Conservation (phyloP, 1,284 basidiomycete genomes). For the Microbotryomycetes sp. region DNA sequence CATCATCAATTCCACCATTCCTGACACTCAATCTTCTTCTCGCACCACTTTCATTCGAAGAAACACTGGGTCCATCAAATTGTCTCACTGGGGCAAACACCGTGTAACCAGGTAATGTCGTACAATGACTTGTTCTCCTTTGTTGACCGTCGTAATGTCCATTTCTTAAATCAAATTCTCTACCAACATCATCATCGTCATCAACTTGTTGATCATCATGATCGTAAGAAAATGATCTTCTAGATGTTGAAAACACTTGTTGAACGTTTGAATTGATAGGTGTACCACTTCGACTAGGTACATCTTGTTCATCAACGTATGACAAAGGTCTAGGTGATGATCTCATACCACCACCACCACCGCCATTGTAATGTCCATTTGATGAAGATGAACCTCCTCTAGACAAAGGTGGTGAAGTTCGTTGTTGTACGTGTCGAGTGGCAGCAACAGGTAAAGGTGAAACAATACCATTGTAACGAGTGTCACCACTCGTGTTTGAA, state of each 20-base stretch:
- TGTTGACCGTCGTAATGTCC: too few relatives aligned
- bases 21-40: conserved; percentile 20
- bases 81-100: conserved; percentile 1
- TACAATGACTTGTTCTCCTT: neutral
- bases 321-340: conserved; percentile 6
- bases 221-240: neutral
- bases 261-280: conserved; percentile 33
- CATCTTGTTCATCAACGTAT: conserved; percentile 11
- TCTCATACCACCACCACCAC: neutral
- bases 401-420: conserved; percentile 12
- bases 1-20: conserved; percentile 14
- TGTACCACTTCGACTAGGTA: conserved; percentile 24
- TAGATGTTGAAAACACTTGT: conserved; percentile 25
- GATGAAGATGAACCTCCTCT: neutral
- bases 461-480: conserved; percentile 7
- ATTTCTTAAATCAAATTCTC: too few relatives aligned
- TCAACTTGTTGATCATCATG: neutral
- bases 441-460: neutral
- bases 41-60: conserved; percentile 2
- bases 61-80: neutral
- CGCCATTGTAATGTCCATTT: neutral
- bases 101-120: conserved; percentile 9
- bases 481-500: neutral
- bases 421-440: conserved; percentile 3
- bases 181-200: neutral